A percentile compares a stretch with the other conserved stretches of the same genome.
phyloP scores from a whole-genome alignment of 1,139 yeast species.

The Magnusiomyces tetraspermus region DNA sequence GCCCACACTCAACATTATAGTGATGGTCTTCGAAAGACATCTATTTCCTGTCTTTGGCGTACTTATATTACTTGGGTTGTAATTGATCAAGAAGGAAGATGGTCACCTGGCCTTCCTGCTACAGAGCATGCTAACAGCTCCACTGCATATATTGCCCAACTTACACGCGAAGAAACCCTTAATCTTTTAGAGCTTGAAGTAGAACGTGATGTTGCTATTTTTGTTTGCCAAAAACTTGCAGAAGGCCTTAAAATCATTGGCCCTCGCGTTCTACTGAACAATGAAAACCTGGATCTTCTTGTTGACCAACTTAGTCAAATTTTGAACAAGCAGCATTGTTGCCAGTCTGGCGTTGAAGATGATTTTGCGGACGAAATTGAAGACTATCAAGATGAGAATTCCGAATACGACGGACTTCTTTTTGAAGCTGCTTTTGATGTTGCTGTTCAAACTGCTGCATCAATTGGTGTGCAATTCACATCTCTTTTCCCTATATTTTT shows the following conservation, averaged over 20 bases:
- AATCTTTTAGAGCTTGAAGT: conserved; percentile 64
- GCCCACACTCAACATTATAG: conserved; percentile 79
- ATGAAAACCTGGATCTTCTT: conserved; percentile 52
- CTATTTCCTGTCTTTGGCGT: conserved; percentile 74
- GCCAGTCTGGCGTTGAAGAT: conserved; percentile 58
- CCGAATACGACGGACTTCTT: conserved; percentile 81
- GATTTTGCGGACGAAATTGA: conserved; percentile 43
- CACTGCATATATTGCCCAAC: conserved; percentile 51
- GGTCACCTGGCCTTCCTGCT: conserved; percentile 67
- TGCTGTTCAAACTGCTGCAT: conserved; percentile 64
- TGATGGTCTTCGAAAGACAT: conserved; percentile 80
- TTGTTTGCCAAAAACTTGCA: conserved; percentile 64
- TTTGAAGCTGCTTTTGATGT: conserved; percentile 84
- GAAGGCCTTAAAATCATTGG: conserved; percentile 69
- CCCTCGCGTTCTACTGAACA: conserved; percentile 52
- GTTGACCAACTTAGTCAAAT: conserved; percentile 63
- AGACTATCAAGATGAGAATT: conserved; percentile 37
- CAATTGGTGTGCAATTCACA: conserved; percentile 66
- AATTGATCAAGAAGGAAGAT: conserved; percentile 34
- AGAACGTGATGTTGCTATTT: conserved; percentile 68
- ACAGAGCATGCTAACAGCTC: conserved; percentile 24
- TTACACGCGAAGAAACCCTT: conserved; percentile 58
- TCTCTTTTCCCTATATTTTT: conserved; percentile 68
- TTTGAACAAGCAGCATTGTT: conserved; percentile 70
- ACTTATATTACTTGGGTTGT: conserved; percentile 64